Conservation (phyloP, 352 stramenopile genomes). For the Globisporangium echinulatum region DNA sequence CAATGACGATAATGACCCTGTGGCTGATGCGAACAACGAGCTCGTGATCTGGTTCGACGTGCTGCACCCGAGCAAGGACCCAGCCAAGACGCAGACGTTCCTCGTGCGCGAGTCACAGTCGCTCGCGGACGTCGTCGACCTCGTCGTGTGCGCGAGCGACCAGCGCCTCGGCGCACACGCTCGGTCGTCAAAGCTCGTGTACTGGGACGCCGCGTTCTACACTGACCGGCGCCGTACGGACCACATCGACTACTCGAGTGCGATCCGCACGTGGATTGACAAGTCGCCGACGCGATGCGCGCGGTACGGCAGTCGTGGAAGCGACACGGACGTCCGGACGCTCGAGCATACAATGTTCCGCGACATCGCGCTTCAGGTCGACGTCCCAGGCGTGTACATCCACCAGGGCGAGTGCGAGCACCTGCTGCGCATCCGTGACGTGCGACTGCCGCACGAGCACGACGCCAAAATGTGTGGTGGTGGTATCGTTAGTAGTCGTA, state of each 20-base stretch:
- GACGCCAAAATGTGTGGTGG: constrained; percentile 15
- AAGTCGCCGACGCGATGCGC: constrained; percentile 22
- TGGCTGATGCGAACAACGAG: constrained; percentile 20
- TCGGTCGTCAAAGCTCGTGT: constrained; percentile 45
- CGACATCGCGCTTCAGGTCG: constrained; percentile 45
- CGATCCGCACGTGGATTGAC: constrained; percentile 51
- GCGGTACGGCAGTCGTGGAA: constrained; percentile 21
- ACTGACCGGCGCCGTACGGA: constrained; percentile 30
- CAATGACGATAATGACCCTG: neutral
- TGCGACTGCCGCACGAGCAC: constrained; percentile 43
- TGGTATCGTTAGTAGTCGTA: neutral
- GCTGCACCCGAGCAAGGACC: constrained; percentile 63
- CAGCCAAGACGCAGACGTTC: constrained; percentile 61
- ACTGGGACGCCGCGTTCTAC: constrained; percentile 59
- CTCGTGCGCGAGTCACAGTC: constrained; percentile 54
- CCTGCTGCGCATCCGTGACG: constrained; percentile 56
- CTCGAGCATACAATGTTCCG: constrained; percentile 45
- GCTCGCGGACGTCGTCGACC: constrained; percentile 46
- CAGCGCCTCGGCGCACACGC: constrained; percentile 39
- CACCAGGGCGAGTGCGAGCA: constrained; percentile 79
- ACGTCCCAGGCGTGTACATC: constrained; percentile 59
- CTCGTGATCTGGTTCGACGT: constrained; percentile 68
- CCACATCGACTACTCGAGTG: constrained; percentile 44
- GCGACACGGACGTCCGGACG: neutral
- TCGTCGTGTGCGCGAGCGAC: constrained; percentile 61